Base-by-base conservation (phyloP, 208 protist species). In the Crithidia bombi region DNA sequence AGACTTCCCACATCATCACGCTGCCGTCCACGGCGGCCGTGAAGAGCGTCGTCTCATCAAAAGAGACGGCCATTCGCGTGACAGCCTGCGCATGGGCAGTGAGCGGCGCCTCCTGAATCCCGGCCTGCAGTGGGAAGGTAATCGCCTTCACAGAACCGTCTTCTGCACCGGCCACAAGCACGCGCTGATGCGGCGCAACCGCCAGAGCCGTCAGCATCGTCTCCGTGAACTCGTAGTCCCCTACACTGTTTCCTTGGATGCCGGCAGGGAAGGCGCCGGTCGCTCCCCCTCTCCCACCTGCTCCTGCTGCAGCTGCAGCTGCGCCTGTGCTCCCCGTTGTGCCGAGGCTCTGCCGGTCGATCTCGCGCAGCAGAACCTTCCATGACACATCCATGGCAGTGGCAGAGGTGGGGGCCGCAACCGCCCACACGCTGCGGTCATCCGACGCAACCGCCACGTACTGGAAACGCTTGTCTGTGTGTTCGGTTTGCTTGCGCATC, bases 1-100 rank as follows among this genome's bases (percentile, higher is more conserved):
- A 66, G 1, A 96, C 76, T 54, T 96, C 92, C 69, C 91, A 93
- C 57, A 96, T 86, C 69, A 95, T 92, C 57, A 98, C 72, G 51
- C 69, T 89, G 50, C 96, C 96, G 79, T 99, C 97, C 25, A 78
- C 89, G 44, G 87, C 75, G 15, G 86, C 87, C 9, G 93, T 93
- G 80, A 98, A 98, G 23, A 99, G 81, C 3, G 83, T 90, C 49
- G 52, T 71, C 68, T 98, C 97, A 78, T 98, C 96, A 52, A 85
- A 91, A 5, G 92, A 90, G n/a, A 98, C 73, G 17, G 58, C 71
- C 73, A 99, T 86, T 23, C 85, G 82, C 26, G 83, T 91, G 23
- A 98, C 75, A 47, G 65, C 39, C 23, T 65, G 82, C n/a, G 78
- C 70, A 71, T 98, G 96, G 17, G 89, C 84, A 0, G 87, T 65